phyloP scores from a whole-genome alignment of 1,284 basidiomycete genomes.

The Irpex sp. region DNA sequence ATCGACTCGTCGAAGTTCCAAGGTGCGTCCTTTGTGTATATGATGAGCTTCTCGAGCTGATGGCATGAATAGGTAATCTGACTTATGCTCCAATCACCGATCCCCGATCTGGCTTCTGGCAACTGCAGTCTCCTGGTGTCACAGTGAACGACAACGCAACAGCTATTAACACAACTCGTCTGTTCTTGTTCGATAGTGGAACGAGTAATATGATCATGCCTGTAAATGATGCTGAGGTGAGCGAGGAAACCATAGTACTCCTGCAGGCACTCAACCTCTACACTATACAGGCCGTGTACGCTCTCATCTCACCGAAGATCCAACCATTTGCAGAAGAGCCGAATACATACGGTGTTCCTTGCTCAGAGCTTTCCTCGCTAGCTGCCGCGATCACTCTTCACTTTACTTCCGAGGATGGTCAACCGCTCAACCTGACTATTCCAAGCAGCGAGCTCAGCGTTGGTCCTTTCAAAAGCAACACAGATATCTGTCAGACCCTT shows the following conservation, averaged over 20 bases:
- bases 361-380: conserved; percentile 39
- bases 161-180: conserved; percentile 35
- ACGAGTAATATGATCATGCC: conserved; percentile 51
- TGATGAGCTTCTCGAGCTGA: too few species aligned
- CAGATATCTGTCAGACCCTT: conserved; percentile 47
- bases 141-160: conserved; percentile 51
- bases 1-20: conserved; percentile 48
- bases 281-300: conserved; percentile 46
- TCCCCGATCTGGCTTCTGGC: conserved; percentile 38
- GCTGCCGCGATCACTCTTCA: conserved; percentile 47
- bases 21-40: conserved; percentile 31
- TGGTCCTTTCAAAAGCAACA: conserved; percentile 47
- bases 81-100: conserved; percentile 38
- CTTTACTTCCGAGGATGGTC: conserved; percentile 44
- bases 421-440: conserved; percentile 51
- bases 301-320: conserved; percentile 53
- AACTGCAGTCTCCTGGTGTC: conserved; percentile 40
- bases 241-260: not conserved
- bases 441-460: conserved; percentile 53
- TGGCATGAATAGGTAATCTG: conserved; percentile 32
- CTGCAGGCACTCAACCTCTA: not conserved
- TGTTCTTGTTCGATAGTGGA: conserved; percentile 54
- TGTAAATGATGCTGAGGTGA: conserved; percentile 42
- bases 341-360: conserved; percentile 53
- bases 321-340: conserved; percentile 43